Base-by-base conservation (phyloP, 2,329 filamentous ascomycete genomes). In the Nectriaceae sp. region DNA sequence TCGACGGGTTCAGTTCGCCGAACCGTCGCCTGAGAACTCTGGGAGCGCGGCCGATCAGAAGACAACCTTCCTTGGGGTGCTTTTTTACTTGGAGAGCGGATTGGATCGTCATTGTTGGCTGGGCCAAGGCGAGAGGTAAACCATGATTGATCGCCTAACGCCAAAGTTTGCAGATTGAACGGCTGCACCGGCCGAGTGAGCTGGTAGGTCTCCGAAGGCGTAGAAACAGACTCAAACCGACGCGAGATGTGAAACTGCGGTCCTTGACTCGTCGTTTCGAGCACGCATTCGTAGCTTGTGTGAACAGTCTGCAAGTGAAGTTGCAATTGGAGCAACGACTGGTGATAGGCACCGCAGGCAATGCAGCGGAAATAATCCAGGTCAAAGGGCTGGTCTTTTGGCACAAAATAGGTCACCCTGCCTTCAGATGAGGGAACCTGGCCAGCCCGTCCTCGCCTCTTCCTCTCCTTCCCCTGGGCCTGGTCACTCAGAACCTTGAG, bases 401-500 rank as follows among this genome's bases (percentile, higher is more conserved):
- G 74, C 36, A 75, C 61, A 40, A 68, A 64, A 60, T 75, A 83
- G 39, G 68, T 71, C 44, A 82, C 73, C 52, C 63, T 70, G 57
- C 70, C 75, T 55, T 73, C 73, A 46, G 65, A 68, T 31, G 52
- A 49, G 20, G 52, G 58, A 50, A 47, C 40, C 42, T 64, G 53
- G 46, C 60, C 47, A 51, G 51, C 54, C 49, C 63, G 56, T 48
- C 59, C 50, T 46, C 59, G 59, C 59, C 71, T 71, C 53, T 75
- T 77, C 52, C 71, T 73, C 37, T 77, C 75, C 55, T 73, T 78
- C 4, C 80, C 79, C 43, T 80, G 74, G 5, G 79, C 79, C 56
- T 79, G 77, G 56, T 81, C 79, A 62, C 77, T 84, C 15, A 85
- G 66, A 11, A 77, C 70, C 60, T 83, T 84, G 31, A 85, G 64